phyloP scores from a whole-genome alignment of 2,329 filamentous ascomycete genomes.

The Coniochaeta prunicola region DNA sequence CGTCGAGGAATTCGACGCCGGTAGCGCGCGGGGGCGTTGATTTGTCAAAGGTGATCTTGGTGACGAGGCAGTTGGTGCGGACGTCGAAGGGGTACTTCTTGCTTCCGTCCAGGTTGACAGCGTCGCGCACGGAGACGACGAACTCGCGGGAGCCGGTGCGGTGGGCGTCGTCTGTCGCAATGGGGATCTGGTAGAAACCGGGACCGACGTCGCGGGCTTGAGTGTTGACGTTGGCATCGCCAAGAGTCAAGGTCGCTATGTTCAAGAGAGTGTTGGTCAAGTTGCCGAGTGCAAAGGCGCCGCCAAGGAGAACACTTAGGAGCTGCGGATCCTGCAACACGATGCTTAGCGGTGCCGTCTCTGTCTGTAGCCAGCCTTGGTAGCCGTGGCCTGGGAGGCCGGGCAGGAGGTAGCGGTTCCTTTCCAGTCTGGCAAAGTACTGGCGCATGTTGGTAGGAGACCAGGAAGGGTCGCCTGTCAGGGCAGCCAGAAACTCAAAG shows the following conservation, averaged over 20 bases:
- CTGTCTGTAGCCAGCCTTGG: background rate
- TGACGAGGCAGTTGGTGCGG: conserved; percentile 23
- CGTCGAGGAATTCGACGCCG: conserved; percentile 23
- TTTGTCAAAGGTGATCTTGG: conserved; percentile 27
- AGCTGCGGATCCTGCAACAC: background rate
- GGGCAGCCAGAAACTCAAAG: conserved; percentile 29
- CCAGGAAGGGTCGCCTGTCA: conserved; percentile 38
- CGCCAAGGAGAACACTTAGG: conserved; percentile 29
- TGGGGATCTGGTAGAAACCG: conserved; percentile 50
- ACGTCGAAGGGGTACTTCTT: conserved; percentile 23
- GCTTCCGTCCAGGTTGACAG: conserved; percentile 20
- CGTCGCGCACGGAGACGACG: conserved; percentile 25
- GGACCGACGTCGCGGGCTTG: conserved; percentile 34
- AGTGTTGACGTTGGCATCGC: conserved; percentile 43
- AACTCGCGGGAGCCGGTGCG: conserved; percentile 51
- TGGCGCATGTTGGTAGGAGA: conserved; percentile 48
- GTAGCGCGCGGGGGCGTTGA: conserved; percentile 20
- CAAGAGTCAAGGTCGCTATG: conserved; percentile 35
- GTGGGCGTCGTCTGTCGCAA: conserved; percentile 41
- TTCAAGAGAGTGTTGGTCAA: conserved; percentile 21
- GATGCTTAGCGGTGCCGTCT: background rate
- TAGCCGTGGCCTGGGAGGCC: background rate
- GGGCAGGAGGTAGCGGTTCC: conserved; percentile 40
- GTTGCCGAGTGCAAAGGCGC: conserved; percentile 42
- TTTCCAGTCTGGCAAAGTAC: conserved; percentile 47